Conservation (phyloP, 2,329 filamentous ascomycete genomes). For the Colletotrichum falcatum region DNA sequence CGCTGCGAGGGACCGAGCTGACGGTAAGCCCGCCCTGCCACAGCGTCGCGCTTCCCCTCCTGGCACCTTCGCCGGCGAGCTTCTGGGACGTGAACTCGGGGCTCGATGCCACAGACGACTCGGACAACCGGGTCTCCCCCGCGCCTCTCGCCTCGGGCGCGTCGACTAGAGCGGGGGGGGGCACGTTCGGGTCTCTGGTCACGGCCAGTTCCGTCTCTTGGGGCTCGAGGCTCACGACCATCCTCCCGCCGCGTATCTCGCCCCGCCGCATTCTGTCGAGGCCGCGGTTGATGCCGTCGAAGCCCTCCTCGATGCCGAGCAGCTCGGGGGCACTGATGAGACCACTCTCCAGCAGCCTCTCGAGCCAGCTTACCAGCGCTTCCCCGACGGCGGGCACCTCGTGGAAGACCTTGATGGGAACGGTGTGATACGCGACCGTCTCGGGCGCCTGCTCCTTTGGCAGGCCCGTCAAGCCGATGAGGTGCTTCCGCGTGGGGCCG, state of each 20-base stretch:
- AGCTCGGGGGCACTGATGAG: conserved; percentile 72
- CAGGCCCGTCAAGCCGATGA: conserved; percentile 75
- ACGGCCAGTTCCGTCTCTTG: not conserved
- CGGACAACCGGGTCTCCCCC: not conserved
- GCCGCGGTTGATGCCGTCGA: conserved; percentile 75
- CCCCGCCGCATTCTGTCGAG: conserved; percentile 75
- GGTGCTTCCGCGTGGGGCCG: conserved; percentile 59
- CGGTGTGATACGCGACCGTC: conserved; percentile 68
- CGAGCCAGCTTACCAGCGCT: conserved; percentile 73
- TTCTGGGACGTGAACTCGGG: conserved; percentile 31
- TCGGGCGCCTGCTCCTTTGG: conserved; percentile 65
- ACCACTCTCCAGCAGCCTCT: conserved; percentile 68
- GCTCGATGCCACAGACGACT: conserved; percentile 23
- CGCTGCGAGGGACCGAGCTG: conserved; percentile 21
- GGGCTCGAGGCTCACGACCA: conserved; percentile 64
- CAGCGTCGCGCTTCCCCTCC: conserved; percentile 25
- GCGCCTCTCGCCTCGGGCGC: not conserved
- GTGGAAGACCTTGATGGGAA: conserved; percentile 83
- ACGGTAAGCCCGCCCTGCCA: conserved; percentile 18
- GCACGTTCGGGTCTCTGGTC: conserved; percentile 17
- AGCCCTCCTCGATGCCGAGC: conserved; percentile 71
- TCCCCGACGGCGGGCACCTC: conserved; percentile 73
- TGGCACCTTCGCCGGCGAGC: conserved; percentile 16
- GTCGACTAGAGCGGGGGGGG: conserved; percentile 21
- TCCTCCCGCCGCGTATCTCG: conserved; percentile 74